phyloP scores from a whole-genome alignment of 805 yeast species.

The Candida patagonica region DNA sequence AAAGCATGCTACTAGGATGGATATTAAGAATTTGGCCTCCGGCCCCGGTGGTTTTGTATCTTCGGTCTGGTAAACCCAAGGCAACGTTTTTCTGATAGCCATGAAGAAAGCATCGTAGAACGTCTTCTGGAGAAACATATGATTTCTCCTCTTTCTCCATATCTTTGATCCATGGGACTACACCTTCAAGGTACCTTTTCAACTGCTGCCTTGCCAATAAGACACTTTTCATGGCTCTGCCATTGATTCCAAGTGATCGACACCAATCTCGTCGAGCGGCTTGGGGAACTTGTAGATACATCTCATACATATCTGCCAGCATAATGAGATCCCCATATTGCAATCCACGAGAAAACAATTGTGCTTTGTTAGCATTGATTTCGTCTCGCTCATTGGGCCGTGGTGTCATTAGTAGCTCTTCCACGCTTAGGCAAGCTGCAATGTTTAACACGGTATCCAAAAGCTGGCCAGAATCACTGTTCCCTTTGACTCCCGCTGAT shows the following conservation, averaged over 20 bases:
- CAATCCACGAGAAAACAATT: conserved; percentile 60
- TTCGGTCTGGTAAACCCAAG: conserved; percentile 87
- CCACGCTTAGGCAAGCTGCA: conserved; percentile 87
- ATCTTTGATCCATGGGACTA: conserved; percentile 1
- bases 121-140: conserved; percentile 19
- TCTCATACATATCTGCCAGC: conserved; percentile 66
- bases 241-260: conserved; percentile 61
- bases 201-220: conserved; percentile 67
- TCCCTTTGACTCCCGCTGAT: conserved; percentile 36
- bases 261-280: conserved; percentile 78
- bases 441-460: conserved; percentile 71
- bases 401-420: conserved; percentile 75
- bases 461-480: conserved; percentile 25
- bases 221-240: conserved; percentile 74
- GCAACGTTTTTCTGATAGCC: conserved; percentile 90
- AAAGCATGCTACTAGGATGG: conserved; percentile 84
- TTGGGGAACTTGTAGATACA: conserved; percentile 35
- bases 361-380: conserved; percentile 64
- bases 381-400: conserved; percentile 75
- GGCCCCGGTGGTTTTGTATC: conserved; percentile 67
- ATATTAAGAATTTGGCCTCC: conserved; percentile 79
- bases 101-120: conserved; percentile 68
- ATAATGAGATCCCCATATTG: conserved; percentile 76
- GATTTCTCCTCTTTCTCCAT: neutral
- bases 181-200: conserved; percentile 48